phyloP scores from a whole-genome alignment of 164 flowering plant genomes.

The Protea cynaroides region DNA sequence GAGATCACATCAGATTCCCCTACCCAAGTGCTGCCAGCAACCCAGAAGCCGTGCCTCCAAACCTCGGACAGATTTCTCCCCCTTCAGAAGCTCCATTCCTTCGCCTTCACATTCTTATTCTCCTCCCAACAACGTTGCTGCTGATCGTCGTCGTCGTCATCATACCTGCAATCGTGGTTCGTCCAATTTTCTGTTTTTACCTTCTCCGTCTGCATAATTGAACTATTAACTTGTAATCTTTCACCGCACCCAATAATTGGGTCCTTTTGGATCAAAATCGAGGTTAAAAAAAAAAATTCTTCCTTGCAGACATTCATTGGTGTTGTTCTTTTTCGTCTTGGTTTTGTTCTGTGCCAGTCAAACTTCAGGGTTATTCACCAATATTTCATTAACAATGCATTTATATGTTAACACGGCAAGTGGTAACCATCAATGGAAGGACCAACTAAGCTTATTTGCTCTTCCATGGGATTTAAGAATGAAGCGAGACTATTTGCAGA shows the following conservation, averaged over 20 bases:
- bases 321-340: no score
- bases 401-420: neutral
- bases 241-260: no score
- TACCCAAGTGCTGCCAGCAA: slow-evolving; percentile 29
- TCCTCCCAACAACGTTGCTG: neutral
- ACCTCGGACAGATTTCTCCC: slow-evolving; percentile 40
- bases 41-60: slow-evolving; percentile 33
- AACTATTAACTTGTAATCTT: neutral
- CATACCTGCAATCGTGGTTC: slow-evolving; percentile 12
- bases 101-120: slow-evolving; percentile 8
- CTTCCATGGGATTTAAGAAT: neutral
- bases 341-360: neutral
- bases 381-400: neutral
- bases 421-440: neutral
- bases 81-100: slow-evolving; percentile 14
- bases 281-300: neutral
- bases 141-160: neutral
- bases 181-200: neutral
- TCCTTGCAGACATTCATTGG: neutral
- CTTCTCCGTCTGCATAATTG: neutral
- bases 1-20: slow-evolving; percentile 5
- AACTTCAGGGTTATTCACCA: neutral
- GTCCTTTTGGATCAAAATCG: neutral
- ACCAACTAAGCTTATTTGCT: neutral
- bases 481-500: neutral